Percentiles rank a stretch among this genome's conserved stretches.
Evolutionary conservation across 1,284 basidiomycete genomes (phyloP).

Genomic region (Ganoderma resinaceum): DNA sequence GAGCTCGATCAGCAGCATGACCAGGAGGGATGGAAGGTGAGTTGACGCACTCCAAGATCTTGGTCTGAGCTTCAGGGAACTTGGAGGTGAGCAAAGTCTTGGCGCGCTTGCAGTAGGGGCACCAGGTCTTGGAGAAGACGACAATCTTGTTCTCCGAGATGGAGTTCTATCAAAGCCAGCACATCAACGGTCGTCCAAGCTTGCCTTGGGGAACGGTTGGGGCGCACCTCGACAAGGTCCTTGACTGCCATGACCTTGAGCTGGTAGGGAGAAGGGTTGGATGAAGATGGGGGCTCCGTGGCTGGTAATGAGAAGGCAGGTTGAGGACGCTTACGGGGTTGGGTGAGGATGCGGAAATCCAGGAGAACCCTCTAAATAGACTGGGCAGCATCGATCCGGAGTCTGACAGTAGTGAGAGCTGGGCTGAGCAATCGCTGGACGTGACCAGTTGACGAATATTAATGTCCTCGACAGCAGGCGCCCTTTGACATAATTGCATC

Average conservation of each 20-base stretch:
- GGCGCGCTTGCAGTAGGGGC: constrained; percentile 63
- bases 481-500: constrained; percentile 27
- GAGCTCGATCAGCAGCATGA: background rate
- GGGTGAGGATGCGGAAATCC: constrained; percentile 27
- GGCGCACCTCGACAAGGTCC: constrained; percentile 50
- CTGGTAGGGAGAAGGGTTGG: constrained; percentile 48
- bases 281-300: constrained; percentile 41
- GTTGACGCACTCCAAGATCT: constrained; percentile 64
- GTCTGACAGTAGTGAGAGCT: background rate
- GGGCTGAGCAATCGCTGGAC: constrained; percentile 24
- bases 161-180: constrained; percentile 47
- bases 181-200: background rate
- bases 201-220: background rate
- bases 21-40: background rate
- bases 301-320: constrained; percentile 10
- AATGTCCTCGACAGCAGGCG: background rate
- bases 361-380: constrained; percentile 36
- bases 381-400: constrained; percentile 34
- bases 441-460: background rate
- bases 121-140: constrained; percentile 77
- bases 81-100: constrained; percentile 60
- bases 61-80: constrained; percentile 55
- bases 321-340: constrained; percentile 37
- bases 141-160: constrained; percentile 65
- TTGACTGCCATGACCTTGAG: constrained; percentile 47